Evolutionary conservation across 352 stramenopile species (phyloP).

Genomic region (Phytophthora pinifolia): DNA sequence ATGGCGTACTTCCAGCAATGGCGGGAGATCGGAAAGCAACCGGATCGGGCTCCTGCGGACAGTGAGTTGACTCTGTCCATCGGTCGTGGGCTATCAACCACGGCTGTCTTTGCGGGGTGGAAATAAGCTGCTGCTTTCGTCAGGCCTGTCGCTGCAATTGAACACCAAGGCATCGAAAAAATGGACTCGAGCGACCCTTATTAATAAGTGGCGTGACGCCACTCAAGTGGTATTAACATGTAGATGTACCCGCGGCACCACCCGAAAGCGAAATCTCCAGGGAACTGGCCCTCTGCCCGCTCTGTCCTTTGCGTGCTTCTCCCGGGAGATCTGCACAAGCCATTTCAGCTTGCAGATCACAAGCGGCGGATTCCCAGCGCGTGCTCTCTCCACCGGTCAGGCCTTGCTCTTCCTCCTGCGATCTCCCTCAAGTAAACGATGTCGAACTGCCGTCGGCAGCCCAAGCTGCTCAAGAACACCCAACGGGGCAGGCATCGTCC

Average conservation of each 20-base stretch:
- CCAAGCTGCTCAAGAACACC: slow-evolving; percentile 16
- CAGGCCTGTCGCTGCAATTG: too few relatives aligned
- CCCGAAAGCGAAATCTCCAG: slow-evolving; percentile 7
- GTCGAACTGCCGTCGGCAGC: slow-evolving; percentile 23
- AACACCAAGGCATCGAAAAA: too few relatives aligned
- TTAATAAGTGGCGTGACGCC: slow-evolving; percentile 1
- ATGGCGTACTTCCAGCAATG: not conserved
- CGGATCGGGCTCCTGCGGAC: slow-evolving; percentile 8
- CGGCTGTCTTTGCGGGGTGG: slow-evolving; percentile 13
- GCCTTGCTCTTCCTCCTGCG: not conserved
- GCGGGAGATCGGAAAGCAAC: slow-evolving; percentile 9
- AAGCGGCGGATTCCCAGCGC: slow-evolving; percentile 1
- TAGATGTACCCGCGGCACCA: slow-evolving; percentile 8
- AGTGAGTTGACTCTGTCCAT: slow-evolving; percentile 8
- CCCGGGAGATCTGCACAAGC: slow-evolving; percentile 8
- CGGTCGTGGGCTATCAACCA: not conserved
- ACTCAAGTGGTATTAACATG: too few relatives aligned
- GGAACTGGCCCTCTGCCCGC: slow-evolving; percentile 4
- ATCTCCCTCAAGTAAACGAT: slow-evolving; percentile 11
- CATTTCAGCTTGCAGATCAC: not conserved
- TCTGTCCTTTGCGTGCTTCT: slow-evolving; percentile 6
- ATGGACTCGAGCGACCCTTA: too few relatives aligned
- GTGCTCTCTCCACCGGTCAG: slow-evolving; percentile 2
- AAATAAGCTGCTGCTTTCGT: too few relatives aligned
- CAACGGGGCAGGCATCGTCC: slow-evolving; percentile 7